Evolutionary conservation across 225 moss, liverwort and hornwort species (phyloP).

Genomic region (Marchantia polymorpha): DNA sequence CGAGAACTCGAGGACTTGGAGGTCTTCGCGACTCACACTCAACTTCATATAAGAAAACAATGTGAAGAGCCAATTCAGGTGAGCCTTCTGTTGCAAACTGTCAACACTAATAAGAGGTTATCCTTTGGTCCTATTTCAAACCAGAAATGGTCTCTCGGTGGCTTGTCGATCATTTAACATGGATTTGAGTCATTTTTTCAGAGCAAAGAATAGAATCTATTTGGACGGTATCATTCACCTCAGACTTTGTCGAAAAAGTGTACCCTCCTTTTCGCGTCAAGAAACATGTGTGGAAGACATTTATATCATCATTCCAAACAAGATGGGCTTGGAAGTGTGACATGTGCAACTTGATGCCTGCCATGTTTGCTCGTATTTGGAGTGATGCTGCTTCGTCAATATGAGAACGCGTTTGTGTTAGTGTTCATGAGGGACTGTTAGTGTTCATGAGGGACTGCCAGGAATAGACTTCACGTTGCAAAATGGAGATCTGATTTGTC

Average conservation of each 20-base stretch:
- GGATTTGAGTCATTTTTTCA: not conserved
- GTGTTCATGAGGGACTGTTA: no score
- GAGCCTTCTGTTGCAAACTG: not conserved
- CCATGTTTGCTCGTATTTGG: no score
- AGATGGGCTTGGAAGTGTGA: no score
- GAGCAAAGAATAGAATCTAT: not conserved
- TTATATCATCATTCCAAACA: no score
- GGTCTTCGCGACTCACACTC: conserved; percentile 5
- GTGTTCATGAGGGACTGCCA: no score
- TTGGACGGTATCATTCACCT: not conserved
- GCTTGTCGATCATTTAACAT: not conserved
- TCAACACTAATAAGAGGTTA: not conserved
- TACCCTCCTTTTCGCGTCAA: not conserved
- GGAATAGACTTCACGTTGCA: no score
- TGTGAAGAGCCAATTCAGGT: conserved; percentile 12
- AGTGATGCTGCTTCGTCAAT: no score
- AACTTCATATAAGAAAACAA: not conserved
- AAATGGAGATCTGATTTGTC: not conserved
- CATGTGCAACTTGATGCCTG: no score
- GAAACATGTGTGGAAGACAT: no score
- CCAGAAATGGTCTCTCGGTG: not conserved
- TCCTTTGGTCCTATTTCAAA: not conserved
- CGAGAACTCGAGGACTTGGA: conserved; percentile 10
- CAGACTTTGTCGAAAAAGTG: not conserved
- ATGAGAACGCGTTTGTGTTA: no score